Conservation (phyloP, 805 yeast species). For the Wickerhamomyces chambardii region DNA sequence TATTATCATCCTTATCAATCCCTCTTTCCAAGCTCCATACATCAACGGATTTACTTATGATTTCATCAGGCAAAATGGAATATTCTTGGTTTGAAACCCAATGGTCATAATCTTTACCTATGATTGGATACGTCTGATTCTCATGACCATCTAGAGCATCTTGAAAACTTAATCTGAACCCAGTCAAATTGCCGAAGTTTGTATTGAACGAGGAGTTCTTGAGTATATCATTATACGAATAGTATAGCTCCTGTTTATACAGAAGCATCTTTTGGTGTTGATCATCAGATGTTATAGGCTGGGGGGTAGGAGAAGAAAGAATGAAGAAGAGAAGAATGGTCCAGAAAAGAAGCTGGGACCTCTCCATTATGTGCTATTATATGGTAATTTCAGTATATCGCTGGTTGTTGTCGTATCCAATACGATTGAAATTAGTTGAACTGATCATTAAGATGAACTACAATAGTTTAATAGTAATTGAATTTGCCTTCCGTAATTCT, state of each 20-base stretch:
- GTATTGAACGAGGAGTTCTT: slow-evolving; percentile 30
- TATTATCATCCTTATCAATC: too few species aligned
- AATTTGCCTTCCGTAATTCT: too few species aligned
- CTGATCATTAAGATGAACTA: too few species aligned
- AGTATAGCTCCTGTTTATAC: slow-evolving; percentile 25
- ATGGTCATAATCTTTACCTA: slow-evolving; percentile 29
- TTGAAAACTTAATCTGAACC: slow-evolving; percentile 55
- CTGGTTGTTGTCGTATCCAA: too few species aligned
- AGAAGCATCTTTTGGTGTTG: slow-evolving; percentile 29
- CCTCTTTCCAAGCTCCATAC: slow-evolving; percentile 46
- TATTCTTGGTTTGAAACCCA: slow-evolving; percentile 41
- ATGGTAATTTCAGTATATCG: too few species aligned
- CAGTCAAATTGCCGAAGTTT: slow-evolving; percentile 70
- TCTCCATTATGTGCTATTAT: neutral
- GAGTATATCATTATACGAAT: slow-evolving; percentile 23
- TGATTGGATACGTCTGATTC: slow-evolving; percentile 50
- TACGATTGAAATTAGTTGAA: too few species aligned
- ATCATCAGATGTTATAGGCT: slow-evolving; percentile 16
- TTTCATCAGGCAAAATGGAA: slow-evolving; percentile 51
- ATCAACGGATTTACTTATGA: slow-evolving; percentile 35
- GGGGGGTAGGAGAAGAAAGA: slow-evolving; percentile 30
- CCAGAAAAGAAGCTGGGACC: neutral
- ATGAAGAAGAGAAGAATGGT: slow-evolving; percentile 22
- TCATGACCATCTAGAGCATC: slow-evolving; percentile 40
- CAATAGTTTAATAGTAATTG: too few species aligned